These are phyloP conservation scores for Fragilariopsis cylindrus DNA, from an alignment of 108 stramenopile genomes.

Conservation along the genomic window DNA sequence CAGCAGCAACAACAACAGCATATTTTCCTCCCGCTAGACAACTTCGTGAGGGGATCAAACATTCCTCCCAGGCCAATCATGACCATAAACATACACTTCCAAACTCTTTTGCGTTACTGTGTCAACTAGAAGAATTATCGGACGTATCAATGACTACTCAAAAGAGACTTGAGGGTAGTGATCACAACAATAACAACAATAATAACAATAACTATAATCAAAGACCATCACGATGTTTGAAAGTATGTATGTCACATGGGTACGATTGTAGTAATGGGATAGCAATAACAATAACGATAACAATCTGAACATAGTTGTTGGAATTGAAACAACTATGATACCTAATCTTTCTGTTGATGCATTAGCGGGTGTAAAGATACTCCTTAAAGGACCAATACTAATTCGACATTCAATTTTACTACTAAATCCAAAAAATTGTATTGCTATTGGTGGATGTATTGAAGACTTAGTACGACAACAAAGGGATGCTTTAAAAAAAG, in stretches of 20 bases:
- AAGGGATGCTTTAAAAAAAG: constrained; percentile 50
- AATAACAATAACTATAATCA: no score
- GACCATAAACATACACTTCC: constrained; percentile 33
- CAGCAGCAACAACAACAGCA: neutral
- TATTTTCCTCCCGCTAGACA: constrained; percentile 13
- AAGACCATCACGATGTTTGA: constrained; percentile 34
- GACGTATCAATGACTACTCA: constrained; percentile 57
- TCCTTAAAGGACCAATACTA: constrained; percentile 53
- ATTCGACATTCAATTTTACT: constrained; percentile 56
- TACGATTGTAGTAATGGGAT: constrained; percentile 3
- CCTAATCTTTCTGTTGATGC: constrained; percentile 34
- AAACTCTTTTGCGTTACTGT: constrained; percentile 43
- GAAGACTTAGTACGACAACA: constrained; percentile 48
- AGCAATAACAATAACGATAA: neutral
- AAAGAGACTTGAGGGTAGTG: constrained; percentile 31
- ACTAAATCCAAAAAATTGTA: constrained; percentile 54
- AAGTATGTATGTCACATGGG: constrained; percentile 53
- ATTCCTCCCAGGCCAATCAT: neutral
- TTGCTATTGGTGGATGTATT: constrained; percentile 63
- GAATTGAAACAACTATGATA: constrained; percentile 56
- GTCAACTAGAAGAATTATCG: constrained; percentile 74
- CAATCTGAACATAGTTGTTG: constrained; percentile 25
- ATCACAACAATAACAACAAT: constrained; percentile 15
- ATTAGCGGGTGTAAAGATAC: constrained; percentile 59
- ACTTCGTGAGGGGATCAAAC: neutral